A percentile compares a stretch with the other conserved stretches of the same genome.
Conservation (phyloP, 495 filamentous ascomycete species). For the Podospora bellae-mahoneyi region DNA sequence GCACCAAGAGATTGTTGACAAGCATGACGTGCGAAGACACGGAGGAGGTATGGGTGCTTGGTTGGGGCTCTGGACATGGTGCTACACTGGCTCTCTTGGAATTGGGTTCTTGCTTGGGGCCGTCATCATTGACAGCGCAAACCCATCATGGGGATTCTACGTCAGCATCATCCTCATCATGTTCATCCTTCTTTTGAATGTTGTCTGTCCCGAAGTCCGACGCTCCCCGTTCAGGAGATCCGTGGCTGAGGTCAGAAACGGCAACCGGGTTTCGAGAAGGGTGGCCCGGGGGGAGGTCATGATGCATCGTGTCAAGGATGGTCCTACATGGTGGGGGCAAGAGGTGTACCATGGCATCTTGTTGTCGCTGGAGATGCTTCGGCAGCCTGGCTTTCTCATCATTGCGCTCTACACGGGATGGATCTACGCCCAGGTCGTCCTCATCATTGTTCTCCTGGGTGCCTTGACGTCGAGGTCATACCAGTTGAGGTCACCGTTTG, state of each 20-base stretch:
- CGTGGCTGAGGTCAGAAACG: slow-evolving; percentile 58
- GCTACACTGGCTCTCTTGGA: slow-evolving; percentile 63
- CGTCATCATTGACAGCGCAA: slow-evolving; percentile 55
- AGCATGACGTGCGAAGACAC: slow-evolving; percentile 61
- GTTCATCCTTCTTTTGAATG: slow-evolving; percentile 59
- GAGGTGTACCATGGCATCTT: slow-evolving; percentile 69
- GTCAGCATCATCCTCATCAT: slow-evolving; percentile 61
- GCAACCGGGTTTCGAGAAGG: slow-evolving; percentile 51
- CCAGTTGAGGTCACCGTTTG: slow-evolving; percentile 54
- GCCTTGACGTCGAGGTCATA: slow-evolving; percentile 64
- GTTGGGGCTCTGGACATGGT: slow-evolving; percentile 75
- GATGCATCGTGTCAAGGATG: slow-evolving; percentile 65
- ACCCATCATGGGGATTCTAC: slow-evolving; percentile 71
- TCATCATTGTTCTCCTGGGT: slow-evolving; percentile 67
- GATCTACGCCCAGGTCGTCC: slow-evolving; percentile 70
- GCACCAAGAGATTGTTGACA: slow-evolving; percentile 64
- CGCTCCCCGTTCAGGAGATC: slow-evolving; percentile 62
- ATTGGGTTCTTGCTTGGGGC: slow-evolving; percentile 68
- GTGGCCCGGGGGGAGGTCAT: slow-evolving; percentile 70
- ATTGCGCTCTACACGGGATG: slow-evolving; percentile 69
- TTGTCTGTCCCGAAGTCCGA: slow-evolving; percentile 62
- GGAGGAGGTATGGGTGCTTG: slow-evolving; percentile 74
- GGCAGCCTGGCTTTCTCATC: slow-evolving; percentile 67
- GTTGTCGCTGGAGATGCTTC: slow-evolving; percentile 62
- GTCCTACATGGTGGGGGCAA: slow-evolving; percentile 70